These are phyloP conservation scores for Dictyostelium capitatum DNA, from an alignment of 78 protist species.

Conservation along the genomic window DNA sequence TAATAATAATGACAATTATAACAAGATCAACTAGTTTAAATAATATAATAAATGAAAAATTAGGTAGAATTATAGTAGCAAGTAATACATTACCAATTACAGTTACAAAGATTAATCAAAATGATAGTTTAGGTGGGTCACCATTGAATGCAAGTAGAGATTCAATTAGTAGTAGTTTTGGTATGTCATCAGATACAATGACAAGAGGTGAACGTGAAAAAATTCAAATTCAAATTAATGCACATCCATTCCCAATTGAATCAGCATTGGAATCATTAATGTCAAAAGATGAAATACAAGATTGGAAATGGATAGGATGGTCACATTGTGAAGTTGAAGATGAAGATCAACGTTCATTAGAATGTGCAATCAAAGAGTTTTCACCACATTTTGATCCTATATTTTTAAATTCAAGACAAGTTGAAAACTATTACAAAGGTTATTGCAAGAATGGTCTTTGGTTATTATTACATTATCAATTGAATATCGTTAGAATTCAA, in stretches of 20 bases:
- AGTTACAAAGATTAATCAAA: neutral
- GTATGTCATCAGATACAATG: neutral
- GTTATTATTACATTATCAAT: conserved; percentile 90
- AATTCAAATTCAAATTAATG: conserved; percentile 24
- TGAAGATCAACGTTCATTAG: neutral
- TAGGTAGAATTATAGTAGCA: conserved; percentile 41
- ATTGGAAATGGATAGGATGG: conserved; percentile 65
- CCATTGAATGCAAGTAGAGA: conserved; percentile 1
- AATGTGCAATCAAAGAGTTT: neutral
- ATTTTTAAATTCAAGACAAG: conserved; percentile 8
- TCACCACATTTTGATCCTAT: conserved; percentile 42
- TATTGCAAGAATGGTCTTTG: conserved; percentile 88
- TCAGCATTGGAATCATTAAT: neutral
- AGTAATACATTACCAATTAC: conserved; percentile 37
- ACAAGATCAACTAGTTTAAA: conserved; percentile 35
- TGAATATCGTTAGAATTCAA: conserved; percentile 22
- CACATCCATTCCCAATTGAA: conserved; percentile 17
- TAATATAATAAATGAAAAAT: conserved; percentile 46
- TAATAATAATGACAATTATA: conserved; percentile 14
- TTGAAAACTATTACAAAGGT: conserved; percentile 78
- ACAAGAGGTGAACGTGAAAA: neutral
- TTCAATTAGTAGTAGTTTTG: neutral
- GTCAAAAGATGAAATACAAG: conserved; percentile 33
- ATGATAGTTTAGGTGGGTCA: neutral
- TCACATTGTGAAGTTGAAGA: conserved; percentile 38